These are phyloP conservation scores for Coemansia sp. DNA, from an alignment of 192 early-diverging fungal species.

Conservation along the genomic window DNA sequence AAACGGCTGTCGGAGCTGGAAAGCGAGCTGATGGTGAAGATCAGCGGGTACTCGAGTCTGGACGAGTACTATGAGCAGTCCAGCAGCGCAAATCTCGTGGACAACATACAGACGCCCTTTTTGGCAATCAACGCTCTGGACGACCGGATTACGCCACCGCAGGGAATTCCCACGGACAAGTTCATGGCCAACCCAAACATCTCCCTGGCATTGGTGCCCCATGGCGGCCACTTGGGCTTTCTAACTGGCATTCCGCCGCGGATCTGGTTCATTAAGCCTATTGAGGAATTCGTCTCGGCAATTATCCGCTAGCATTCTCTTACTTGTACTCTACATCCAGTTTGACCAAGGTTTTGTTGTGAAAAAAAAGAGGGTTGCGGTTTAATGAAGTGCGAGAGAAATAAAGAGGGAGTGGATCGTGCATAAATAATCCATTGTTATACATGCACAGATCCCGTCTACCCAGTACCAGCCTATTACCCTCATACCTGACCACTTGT, in stretches of 20 bases:
- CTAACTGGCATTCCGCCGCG: constrained; percentile 34
- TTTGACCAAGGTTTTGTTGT: too few species aligned
- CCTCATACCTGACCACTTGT: too few species aligned
- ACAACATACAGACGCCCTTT: constrained; percentile 68
- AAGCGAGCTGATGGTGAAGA: constrained; percentile 61
- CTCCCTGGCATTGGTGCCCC: constrained; percentile 70
- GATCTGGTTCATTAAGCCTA: constrained; percentile 65
- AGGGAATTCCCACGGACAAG: constrained; percentile 71
- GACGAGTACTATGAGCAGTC: constrained; percentile 73
- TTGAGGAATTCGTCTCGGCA: constrained; percentile 64
- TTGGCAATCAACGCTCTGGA: constrained; percentile 80
- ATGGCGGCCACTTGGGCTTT: constrained; percentile 93
- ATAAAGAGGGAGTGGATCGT: too few species aligned
- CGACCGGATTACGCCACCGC: constrained; percentile 72
- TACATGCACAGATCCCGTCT: too few species aligned
- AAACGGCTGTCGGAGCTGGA: constrained; percentile 81
- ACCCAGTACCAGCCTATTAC: too few species aligned
- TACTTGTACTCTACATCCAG: too few species aligned
- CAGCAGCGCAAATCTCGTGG: constrained; percentile 56
- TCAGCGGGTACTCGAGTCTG: constrained; percentile 71
- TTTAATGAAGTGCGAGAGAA: background rate
- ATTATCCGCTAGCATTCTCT: constrained; percentile 20
- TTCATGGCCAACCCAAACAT: constrained; percentile 70
- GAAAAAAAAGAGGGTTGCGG: too few species aligned
- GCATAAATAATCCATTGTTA: too few species aligned